Base-by-base conservation (phyloP, 2,329 filamentous ascomycete species). In the Colletotrichum tropicicola region DNA sequence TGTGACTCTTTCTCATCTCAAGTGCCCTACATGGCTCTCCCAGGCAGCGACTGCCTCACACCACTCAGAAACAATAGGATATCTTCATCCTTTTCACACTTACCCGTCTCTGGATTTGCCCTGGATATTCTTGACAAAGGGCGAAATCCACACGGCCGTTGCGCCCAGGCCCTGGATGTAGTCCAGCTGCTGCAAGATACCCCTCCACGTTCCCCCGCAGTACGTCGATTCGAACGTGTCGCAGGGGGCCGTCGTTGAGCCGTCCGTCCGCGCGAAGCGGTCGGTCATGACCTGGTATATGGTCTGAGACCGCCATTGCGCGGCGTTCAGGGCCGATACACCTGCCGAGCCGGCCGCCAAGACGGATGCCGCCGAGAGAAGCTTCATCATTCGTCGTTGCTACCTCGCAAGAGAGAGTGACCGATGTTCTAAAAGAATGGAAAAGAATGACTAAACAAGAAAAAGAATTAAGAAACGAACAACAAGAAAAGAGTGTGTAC, bases 151-250 rank as follows among this genome's bases (percentile, higher is more conserved):
- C 52, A 87, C 77, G 41, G 86, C 86, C 59, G 84, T 83, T 67
- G 88, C 88, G 23, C 86, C 86, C 83, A 89, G 86, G 51, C 82
- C 82, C 70, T 87, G 80, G 72, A 90, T 89, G 72, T 90, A 90
- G 73, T 89, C 87, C 41, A 90, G 81, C 66, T 86, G 82, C 65
- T 85, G 81, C 68, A 84, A 80, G 28, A 91, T 79, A 6, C 89
- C 89, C 55, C 79, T 74, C 71, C 85, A 91, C 1, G 85, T 87
- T 15, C 89, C 89, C 41, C 87, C 87, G 68, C 89, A 91, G 74
- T 89, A 90, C 25, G 73, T 72, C 27, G 74, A 70, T n/a, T 82
- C 74, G 35, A 77, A 69, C 7, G 75, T 69, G 52, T 81, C 76
- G 69, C 84, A 86, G 1, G 75, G 63, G 21, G 73, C 76, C n/a